Evolutionary conservation across 192 early-diverging fungal species (phyloP).

Genomic region (Coemansia sp.): DNA sequence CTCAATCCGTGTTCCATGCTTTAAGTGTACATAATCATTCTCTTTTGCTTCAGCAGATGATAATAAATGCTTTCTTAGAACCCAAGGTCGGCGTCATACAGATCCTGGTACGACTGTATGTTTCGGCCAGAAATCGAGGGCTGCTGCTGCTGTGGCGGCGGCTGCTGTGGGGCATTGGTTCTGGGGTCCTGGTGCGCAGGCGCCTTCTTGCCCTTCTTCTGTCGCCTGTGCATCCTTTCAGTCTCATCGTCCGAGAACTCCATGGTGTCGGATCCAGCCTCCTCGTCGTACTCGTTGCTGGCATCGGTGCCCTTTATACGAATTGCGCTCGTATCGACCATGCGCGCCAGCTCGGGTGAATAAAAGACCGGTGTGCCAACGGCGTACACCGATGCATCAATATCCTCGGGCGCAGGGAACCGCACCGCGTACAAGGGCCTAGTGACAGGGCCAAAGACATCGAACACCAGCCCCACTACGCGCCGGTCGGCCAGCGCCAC

Average conservation of each 20-base stretch:
- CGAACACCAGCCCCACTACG: conserved; percentile 70
- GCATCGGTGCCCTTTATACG: conserved; percentile 83
- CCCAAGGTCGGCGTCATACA: conserved; percentile 40
- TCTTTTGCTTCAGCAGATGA: background rate
- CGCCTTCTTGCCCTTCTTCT: conserved; percentile 44
- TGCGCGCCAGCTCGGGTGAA: conserved; percentile 60
- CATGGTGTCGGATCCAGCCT: conserved; percentile 74
- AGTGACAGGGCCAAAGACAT: conserved; percentile 89
- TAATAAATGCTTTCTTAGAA: conserved; percentile 20
- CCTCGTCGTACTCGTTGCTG: conserved; percentile 91
- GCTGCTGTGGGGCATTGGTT: background rate
- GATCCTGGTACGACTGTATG: conserved; percentile 44
- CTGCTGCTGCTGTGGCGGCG: background rate
- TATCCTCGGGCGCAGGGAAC: conserved; percentile 64
- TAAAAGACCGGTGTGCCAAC: conserved; percentile 62
- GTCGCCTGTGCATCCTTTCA: conserved; percentile 62
- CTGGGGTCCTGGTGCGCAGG: background rate
- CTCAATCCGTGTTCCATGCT: background rate
- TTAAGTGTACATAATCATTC: background rate
- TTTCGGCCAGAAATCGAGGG: conserved; percentile 23
- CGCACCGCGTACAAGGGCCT: conserved; percentile 81
- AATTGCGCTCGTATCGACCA: conserved; percentile 67
- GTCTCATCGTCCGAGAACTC: conserved; percentile 97
- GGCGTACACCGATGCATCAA: conserved; percentile 50
- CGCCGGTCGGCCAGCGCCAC: conserved; percentile 63